Evolutionary conservation across 768 basidiomycete species (phyloP), one percentile per base, ranked within the genome.

Genomic region (Lactarius sp.): DNA sequence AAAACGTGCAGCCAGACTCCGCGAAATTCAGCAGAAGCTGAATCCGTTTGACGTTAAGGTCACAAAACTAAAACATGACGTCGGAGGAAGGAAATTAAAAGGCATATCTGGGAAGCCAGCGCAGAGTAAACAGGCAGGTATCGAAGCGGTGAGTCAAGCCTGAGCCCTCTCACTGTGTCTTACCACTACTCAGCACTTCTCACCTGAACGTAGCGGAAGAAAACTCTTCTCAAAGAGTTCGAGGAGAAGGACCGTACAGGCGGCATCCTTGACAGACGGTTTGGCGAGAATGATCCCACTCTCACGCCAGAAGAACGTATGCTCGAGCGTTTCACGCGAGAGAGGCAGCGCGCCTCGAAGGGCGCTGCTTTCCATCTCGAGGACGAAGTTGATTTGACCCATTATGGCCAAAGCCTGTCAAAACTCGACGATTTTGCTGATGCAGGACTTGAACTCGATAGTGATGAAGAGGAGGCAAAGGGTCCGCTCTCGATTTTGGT

Each of bases 301-400:
- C 86, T 98, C 83, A 87, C 90, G n/a, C 79, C 94, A 37, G 97
- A 99, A 73, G 96, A 98, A 68, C 88, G 94, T 65, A 98, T 98
- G 88, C 80, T 98, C 42, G 94, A 96, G 74, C 88, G 97, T 36
- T 98, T 98, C 73, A 98, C 95, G 10, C 82, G 82, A 67, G 95
- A 98, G 75, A 79, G 93, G 64, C 92, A 95, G 72, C 81, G 88
- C 20, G 71, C 85, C 9, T 87, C 88, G 39, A 91, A 87, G 75
- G 85, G 87, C 47, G 79, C 78, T 9, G 79, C 84, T 13, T 98
- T 97, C 81, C 94, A 95, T 70, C 79, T 98, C 42, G 94, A 94
- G 63, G 92, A 92, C 65, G 94, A 94, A 68, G 90, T 90, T 56
- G 91, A 96, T 51, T 80, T 95, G 62, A 94, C 92, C 1, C 92